Evolutionary conservation across 768 basidiomycete species (phyloP).

Genomic region (Mycena capillaripes): DNA sequence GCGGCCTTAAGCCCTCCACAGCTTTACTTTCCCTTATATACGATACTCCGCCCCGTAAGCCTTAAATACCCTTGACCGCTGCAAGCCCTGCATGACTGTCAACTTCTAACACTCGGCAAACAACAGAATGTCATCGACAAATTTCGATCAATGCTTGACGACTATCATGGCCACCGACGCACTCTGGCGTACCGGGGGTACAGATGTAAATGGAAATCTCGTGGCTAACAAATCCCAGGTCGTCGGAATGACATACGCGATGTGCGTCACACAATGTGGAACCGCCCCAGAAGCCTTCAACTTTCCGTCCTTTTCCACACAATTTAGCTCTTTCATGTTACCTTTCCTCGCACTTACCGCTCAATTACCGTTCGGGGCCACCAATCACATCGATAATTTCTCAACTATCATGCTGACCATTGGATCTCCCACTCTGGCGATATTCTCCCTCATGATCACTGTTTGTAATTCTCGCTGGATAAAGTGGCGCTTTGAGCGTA

Average conservation of each 20-base stretch:
- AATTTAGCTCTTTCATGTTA: conserved; percentile 12
- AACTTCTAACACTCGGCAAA: too few species aligned
- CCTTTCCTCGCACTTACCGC: conserved; percentile 19
- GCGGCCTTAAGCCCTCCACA: too few species aligned
- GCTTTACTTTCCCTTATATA: too few species aligned
- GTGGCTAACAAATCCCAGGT: not conserved
- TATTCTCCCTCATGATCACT: conserved; percentile 18
- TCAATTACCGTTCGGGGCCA: conserved; percentile 18
- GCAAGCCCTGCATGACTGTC: too few species aligned
- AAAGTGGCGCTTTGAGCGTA: conserved; percentile 6
- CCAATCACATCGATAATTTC: not conserved
- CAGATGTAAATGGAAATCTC: not conserved
- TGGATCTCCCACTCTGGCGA: conserved; percentile 20
- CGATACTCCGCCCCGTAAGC: too few species aligned
- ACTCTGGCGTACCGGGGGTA: conserved; percentile 1
- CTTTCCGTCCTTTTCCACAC: not conserved
- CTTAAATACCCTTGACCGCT: too few species aligned
- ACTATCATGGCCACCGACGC: not conserved
- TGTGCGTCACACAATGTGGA: conserved; percentile 7
- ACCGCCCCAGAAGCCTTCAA: not conserved
- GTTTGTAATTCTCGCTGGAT: conserved; percentile 17
- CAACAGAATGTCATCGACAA: not conserved
- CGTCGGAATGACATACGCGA: not conserved
- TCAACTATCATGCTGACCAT: not conserved
- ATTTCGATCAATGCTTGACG: not conserved